These are phyloP conservation scores for Rhizophagus sp. DNA, from an alignment of 192 early-diverging fungal species.

Conservation along the genomic window DNA sequence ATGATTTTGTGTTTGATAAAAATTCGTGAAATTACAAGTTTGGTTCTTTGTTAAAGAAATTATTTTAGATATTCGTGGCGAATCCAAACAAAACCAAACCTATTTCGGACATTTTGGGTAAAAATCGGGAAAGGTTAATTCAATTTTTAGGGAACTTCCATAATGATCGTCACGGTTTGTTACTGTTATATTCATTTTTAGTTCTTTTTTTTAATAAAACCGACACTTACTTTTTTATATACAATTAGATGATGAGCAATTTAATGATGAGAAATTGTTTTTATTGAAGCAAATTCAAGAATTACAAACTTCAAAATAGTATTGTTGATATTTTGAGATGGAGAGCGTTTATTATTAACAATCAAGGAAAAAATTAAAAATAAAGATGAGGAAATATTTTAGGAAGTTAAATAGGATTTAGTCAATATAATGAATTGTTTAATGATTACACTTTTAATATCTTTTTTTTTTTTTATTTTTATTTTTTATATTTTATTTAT, in stretches of 20 bases:
- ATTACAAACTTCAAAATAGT: slow-evolving; percentile 19
- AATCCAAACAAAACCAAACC: slow-evolving; percentile 96
- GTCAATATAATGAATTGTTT: too few species aligned
- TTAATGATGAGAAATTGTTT: slow-evolving; percentile 98
- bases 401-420: too few species aligned
- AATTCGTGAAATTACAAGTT: neutral
- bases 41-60: neutral
- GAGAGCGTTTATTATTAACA: neutral
- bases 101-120: slow-evolving; percentile 87
- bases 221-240: neutral
- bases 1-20: neutral
- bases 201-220: neutral
- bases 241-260: slow-evolving; percentile 91
- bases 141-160: slow-evolving; percentile 89
- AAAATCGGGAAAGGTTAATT: slow-evolving; percentile 90
- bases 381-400: neutral
- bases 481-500: neutral
- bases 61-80: slow-evolving; percentile 87
- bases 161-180: slow-evolving; percentile 89
- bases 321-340: neutral
- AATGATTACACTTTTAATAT: too few species aligned
- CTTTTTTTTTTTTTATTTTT: too few species aligned
- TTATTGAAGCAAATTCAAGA: slow-evolving; percentile 86
- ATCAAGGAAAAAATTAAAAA: neutral
- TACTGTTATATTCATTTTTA: neutral